Percentiles rank a stretch among this genome's conserved stretches.
These are phyloP conservation scores for Monosporascus sp. DNA, from an alignment of 2,329 filamentous ascomycete species.

Conservation along the genomic window DNA sequence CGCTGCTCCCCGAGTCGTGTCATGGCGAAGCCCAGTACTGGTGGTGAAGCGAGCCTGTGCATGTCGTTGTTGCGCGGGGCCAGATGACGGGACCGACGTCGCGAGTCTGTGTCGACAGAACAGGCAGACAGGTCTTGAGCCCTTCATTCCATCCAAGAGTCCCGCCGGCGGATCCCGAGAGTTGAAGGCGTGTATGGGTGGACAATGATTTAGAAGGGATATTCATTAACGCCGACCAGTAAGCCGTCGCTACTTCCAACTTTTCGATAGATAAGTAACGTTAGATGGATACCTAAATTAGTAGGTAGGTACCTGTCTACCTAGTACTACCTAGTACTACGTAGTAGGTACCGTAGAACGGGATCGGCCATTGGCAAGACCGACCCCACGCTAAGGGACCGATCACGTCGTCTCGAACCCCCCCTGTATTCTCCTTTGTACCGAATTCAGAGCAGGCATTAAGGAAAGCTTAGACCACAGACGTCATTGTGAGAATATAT, in stretches of 20 bases:
- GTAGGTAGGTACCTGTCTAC: too few relatives aligned
- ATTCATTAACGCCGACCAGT: too few relatives aligned
- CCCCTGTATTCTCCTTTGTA: too few relatives aligned
- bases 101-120: conserved; percentile 25
- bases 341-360: too few relatives aligned
- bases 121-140: conserved; percentile 22
- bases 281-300: too few relatives aligned
- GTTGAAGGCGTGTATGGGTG: background rate
- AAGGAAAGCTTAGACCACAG: too few relatives aligned
- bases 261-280: too few relatives aligned
- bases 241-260: too few relatives aligned
- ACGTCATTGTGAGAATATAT: too few relatives aligned
- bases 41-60: background rate
- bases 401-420: conserved; percentile 5
- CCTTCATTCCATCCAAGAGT: conserved; percentile 21
- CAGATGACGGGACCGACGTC: conserved; percentile 16
- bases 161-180: conserved; percentile 2
- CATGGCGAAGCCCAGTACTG: background rate
- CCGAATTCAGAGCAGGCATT: too few relatives aligned
- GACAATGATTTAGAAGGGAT: too few relatives aligned
- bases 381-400: conserved; percentile 1
- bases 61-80: background rate
- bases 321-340: too few relatives aligned
- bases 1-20: background rate
- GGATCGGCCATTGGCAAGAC: background rate